phyloP scores from a whole-genome alignment of 371 early-diverging fungal species.

The Mortierella sp. region DNA sequence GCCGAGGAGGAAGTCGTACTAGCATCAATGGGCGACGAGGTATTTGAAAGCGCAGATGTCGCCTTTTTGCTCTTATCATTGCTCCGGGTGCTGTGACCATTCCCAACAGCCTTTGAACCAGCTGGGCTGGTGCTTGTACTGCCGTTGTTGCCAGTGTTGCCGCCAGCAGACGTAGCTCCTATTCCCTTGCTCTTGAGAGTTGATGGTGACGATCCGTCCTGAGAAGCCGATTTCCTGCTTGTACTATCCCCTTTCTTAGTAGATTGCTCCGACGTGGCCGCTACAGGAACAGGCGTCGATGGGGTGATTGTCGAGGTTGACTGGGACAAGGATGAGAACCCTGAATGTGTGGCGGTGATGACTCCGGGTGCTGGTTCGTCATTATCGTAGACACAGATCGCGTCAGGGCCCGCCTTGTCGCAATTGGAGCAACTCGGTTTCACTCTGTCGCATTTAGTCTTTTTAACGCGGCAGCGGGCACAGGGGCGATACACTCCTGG shows the following conservation, averaged over 20 bases:
- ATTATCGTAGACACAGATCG: conserved; percentile 48
- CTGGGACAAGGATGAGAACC: not conserved
- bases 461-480: conserved; percentile 48
- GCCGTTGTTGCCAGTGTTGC: conserved; percentile 6
- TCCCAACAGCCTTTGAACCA: not conserved
- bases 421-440: conserved; percentile 54
- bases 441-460: conserved; percentile 49
- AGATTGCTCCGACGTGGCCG: not conserved
- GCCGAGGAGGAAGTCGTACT: not conserved
- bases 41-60: not conserved
- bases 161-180: not conserved
- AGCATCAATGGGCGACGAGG: not conserved
- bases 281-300: not conserved
- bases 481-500: conserved; percentile 53
- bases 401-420: conserved; percentile 34
- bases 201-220: conserved; percentile 3
- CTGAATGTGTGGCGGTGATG: not conserved
- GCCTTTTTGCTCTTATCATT: not conserved
- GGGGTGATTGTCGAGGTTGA: not conserved
- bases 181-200: conserved; percentile 7
- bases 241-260: not conserved
- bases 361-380: conserved; percentile 37
- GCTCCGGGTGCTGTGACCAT: conserved; percentile 9
- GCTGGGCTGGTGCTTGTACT: not conserved
- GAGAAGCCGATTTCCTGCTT: not conserved